Percentiles rank a stretch among this genome's conserved stretches.
phyloP scores from a whole-genome alignment of 164 flowering plant species.

The Echeveria elegans region DNA sequence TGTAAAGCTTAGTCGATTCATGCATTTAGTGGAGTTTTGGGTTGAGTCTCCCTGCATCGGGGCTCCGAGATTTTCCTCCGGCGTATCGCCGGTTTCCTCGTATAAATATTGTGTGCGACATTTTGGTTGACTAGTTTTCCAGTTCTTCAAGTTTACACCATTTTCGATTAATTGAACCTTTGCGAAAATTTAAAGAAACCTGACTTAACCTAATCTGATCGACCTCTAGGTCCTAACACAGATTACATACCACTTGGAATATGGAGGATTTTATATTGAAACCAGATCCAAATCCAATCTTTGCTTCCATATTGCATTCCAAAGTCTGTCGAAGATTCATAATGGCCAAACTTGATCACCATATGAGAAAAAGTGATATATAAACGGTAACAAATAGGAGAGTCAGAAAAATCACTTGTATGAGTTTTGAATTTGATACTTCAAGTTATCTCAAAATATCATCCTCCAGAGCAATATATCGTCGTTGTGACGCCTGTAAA shows the following conservation, averaged over 20 bases:
- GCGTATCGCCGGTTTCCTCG: too few relatives aligned
- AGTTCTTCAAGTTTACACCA: too few relatives aligned
- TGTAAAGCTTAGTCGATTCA: too few relatives aligned
- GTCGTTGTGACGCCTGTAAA: slow-evolving; percentile 52
- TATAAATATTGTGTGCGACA: too few relatives aligned
- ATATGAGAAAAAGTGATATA: neutral
- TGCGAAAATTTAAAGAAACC: too few relatives aligned
- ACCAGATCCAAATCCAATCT: slow-evolving; percentile 84
- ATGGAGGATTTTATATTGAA: slow-evolving; percentile 50
- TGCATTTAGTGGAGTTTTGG: too few relatives aligned
- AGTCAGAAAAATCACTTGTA: slow-evolving; percentile 36
- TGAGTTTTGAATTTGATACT: slow-evolving; percentile 35
- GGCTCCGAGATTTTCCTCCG: too few relatives aligned
- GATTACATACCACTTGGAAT: slow-evolving; percentile 52
- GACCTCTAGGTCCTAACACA: too few relatives aligned
- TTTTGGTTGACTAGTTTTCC: too few relatives aligned
- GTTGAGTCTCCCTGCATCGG: too few relatives aligned
- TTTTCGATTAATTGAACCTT: too few relatives aligned
- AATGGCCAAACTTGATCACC: neutral
- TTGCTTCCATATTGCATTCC: slow-evolving; percentile 48
- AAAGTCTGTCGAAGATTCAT: slow-evolving; percentile 36
- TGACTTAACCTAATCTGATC: too few relatives aligned
- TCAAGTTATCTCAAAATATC: slow-evolving; percentile 34
- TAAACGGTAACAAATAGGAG: neutral
- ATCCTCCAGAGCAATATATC: slow-evolving; percentile 28